Base-by-base conservation (phyloP, 1,284 basidiomycete species). In the Rhodotorula glutinis region DNA sequence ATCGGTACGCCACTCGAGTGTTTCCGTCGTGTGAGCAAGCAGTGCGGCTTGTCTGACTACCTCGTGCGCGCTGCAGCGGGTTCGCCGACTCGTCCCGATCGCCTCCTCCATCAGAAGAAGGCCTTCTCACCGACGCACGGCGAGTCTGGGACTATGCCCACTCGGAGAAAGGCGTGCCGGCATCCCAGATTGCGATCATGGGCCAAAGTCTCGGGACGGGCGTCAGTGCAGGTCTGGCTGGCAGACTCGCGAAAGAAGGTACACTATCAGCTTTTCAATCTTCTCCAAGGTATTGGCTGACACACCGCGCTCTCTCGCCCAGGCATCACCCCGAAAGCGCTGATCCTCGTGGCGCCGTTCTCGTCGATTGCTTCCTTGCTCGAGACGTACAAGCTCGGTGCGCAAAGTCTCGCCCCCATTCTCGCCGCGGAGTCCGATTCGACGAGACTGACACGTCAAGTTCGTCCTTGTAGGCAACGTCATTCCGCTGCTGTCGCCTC, bases 151-250 rank as follows among this genome's bases (percentile, higher is more conserved):
- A 91, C 73, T 95, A 88, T 87, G 79, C 92, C 9, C 77, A 86
- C 10, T 29, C 46, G 9, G 65, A 62, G 23, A 67, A 70, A 27
- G 60, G 54, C 10, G 86, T 86, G 17, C 78, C 78, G 44, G 78
- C 84, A 2, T 80, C 85, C 57, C 81, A 87, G 64, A 81, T 94
- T 49, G 79, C 89, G 11, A 79, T 94, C 51, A 81, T 91, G 13
- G 91, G 92, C 0, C 89, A 92, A 75, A 90, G 88, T 70, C 79
- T 94, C 2, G 91, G 91, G 0, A 92, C 91, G 0, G 91, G 87
- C 1, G 86, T 94, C 3, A 82, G 85, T 0, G 83, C 87, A 8
- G 83, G 85, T 23, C 79, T 92, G 2, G 86, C 82, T 0, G 83
- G 83, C 3, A 80, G 84, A 54, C 81, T 94, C 5, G 82, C 82